These are phyloP conservation scores for Blastobotrys attinorum DNA, from an alignment of 805 yeast genomes.

Conservation along the genomic window DNA sequence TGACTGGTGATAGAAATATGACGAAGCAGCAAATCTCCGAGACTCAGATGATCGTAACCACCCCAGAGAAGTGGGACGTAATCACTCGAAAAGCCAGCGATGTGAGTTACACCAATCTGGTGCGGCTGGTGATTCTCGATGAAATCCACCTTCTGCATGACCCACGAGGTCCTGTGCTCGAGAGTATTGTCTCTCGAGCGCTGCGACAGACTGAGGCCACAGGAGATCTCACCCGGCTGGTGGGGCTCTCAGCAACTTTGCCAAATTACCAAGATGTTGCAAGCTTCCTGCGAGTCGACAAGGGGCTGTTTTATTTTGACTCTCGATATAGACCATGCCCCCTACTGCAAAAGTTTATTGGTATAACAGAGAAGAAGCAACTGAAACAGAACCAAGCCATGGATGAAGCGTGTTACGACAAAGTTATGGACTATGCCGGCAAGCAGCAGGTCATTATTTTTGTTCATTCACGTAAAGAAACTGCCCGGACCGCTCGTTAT, in stretches of 20 bases:
- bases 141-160: conserved; percentile 92
- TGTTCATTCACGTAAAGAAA: conserved; percentile 92
- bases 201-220: conserved; percentile 39
- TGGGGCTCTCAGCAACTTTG: conserved; percentile 87
- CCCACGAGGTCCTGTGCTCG: conserved; percentile 91
- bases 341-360: conserved; percentile 76
- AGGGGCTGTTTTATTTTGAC: conserved; percentile 74
- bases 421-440: conserved; percentile 53
- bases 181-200: conserved; percentile 75
- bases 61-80: conserved; percentile 98
- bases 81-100: conserved; percentile 77
- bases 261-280: conserved; percentile 90
- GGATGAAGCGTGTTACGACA: conserved; percentile 86
- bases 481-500: conserved; percentile 74
- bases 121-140: conserved; percentile 71
- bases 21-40: conserved; percentile 66
- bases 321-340: conserved; percentile 88
- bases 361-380: conserved; percentile 77
- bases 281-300: conserved; percentile 59
- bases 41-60: conserved; percentile 80
- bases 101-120: conserved; percentile 53
- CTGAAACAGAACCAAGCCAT: conserved; percentile 70
- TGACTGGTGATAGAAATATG: conserved; percentile 83
- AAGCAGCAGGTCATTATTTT: conserved; percentile 79
- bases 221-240: conserved; percentile 51